Base-by-base conservation (phyloP, 2,329 filamentous ascomycete genomes). In the Xylaria sp. region DNA sequence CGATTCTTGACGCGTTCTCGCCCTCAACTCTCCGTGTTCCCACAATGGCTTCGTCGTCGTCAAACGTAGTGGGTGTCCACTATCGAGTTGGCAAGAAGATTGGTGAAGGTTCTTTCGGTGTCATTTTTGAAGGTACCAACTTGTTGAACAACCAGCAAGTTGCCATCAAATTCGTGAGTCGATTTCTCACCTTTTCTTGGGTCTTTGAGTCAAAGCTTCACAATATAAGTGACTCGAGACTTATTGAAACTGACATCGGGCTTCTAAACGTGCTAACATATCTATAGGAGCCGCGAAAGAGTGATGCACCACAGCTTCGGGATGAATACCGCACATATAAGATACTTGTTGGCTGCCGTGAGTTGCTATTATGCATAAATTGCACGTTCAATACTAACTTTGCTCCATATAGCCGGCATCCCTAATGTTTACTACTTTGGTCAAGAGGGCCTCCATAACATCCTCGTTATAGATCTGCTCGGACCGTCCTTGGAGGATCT, bases 361-460 rank as follows among this genome's bases (percentile, higher is more conserved):
- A 92, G 96, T 92, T 67, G 57, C 54, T 12, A 7, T 25, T 13
- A 8, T 62, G 18, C 68, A 72, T 75, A 60, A 46, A 5, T 23
- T 60, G 57, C 62, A 52, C 62, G 67, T 12, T 31, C 43, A 68
- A 31, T 54, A 48, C 71, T 73, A 66, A 76, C 76, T 76, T 67
- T 70, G 41, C 43, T 49, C 31, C 51, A 67, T 57, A 33, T 80
- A 98, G 95, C 95, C 78, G 96, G 96, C 78, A 98, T 99, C 76
- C 96, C 96, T 78, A 98, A 98, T 88, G 96, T 99, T 78, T 98
- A 98, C 85, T 99, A 98, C 84, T 99, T 98, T 76, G 96, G 96
- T 71, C 96, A 99, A 80, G 95, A 98, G 83, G 96, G 95, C 76
- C 91, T 98, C 36, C 96, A 99, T 86, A 98, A 99, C 84, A 98